Evolutionary conservation across 352 stramenopile species (phyloP), one percentile per base, ranked within the genome.

Genomic region (Pythium oligandrum): DNA sequence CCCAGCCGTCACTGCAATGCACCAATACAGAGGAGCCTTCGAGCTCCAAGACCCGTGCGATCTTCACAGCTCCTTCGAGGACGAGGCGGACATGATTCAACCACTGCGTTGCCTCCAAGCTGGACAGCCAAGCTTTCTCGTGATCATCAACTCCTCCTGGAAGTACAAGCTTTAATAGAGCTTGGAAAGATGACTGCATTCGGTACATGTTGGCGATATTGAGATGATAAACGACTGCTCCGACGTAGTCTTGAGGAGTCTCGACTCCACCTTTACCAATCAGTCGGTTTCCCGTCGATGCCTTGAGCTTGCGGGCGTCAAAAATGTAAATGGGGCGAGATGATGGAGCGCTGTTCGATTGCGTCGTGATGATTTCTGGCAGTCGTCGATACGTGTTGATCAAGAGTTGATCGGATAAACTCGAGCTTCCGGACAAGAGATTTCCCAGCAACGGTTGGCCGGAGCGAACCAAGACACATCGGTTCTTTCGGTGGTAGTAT

Each of bases 161-260:
- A 17, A 90, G 47, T 30, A 88, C 63, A 8, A 94, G 61, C 60
- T 92, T 92, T 50, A 90, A 64, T 6, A 94, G 47, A 6, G 72
- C 70, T 55, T 78, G 67, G 44, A 83, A 85, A 17, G 83, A 85
- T 46, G 80, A 88, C 59, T 92, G 82, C 78, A 98, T 94, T 2
- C 81, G 88, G 58, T 98, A 96, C 76, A 98, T 98, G 68, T 98
- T 97, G 11, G 83, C 75, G 50, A 98, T 97, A 49, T 96, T 82
- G 42, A 96, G 66, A 51, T 95, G 92, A 31, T 86, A 69, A 11
- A 97, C 59, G 33, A 86, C 74, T 1, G 85, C 83, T 4, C 83
- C 84, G 7, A 70, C 68, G 40, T 94, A 94, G 54, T 95, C 80
- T 55, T 90, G 82, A 6, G 81, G 67, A 0, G 82, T 87, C 55